phyloP scores from a whole-genome alignment of 148 eudicot genomes.

The Gaultheria prostrata region DNA sequence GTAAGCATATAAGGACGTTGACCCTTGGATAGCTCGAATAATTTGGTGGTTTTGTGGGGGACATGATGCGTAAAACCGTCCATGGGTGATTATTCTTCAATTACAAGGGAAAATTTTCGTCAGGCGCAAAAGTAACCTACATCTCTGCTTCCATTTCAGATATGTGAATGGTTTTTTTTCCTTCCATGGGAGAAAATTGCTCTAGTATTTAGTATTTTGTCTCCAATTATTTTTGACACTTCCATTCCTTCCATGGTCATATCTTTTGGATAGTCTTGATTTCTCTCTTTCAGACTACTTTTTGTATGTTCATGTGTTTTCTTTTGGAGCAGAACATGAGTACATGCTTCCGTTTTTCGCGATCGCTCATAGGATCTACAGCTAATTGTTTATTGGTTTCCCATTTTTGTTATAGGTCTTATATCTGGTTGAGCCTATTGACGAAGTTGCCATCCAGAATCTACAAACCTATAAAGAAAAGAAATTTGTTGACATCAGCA shows the following conservation, averaged over 20 bases:
- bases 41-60: not conserved
- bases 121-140: not conserved
- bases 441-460: conserved; percentile 95
- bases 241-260: not conserved
- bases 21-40: not conserved
- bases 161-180: not conserved
- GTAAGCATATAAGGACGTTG: not conserved
- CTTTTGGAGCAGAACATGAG: not conserved
- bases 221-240: not conserved
- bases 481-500: conserved; percentile 99
- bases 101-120: not conserved
- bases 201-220: not conserved
- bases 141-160: not conserved
- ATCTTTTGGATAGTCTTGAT: not conserved
- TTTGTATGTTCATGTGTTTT: not conserved
- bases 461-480: conserved; percentile 93
- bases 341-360: not conserved
- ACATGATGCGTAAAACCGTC: not conserved
- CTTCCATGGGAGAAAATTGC: not conserved
- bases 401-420: conserved; percentile 39
- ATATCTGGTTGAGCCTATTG: conserved; percentile 87
- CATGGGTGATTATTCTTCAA: not conserved
- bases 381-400: not conserved
- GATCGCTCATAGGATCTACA: conserved; percentile 9
- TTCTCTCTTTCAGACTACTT: not conserved